phyloP scores from a whole-genome alignment of 2,329 filamentous ascomycete genomes.

The Colletotrichum orchidophilum region DNA sequence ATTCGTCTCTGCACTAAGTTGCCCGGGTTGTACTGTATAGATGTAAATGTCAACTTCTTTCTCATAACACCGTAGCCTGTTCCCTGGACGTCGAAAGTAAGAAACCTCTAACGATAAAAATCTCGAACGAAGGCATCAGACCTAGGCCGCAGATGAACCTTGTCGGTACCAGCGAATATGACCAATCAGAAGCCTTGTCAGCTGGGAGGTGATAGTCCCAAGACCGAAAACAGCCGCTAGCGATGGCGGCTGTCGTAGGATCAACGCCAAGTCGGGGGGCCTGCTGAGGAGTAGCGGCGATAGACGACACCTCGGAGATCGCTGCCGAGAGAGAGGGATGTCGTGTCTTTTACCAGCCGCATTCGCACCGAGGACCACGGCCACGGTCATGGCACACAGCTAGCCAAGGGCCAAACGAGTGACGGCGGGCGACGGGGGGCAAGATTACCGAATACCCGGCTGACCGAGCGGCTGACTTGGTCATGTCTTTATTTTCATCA shows the following conservation, averaged over 20 bases:
- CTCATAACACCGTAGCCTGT: too few species aligned
- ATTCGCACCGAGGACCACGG: background rate
- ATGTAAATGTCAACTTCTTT: too few species aligned
- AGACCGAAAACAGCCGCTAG: background rate
- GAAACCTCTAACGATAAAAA: background rate
- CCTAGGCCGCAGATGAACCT: background rate
- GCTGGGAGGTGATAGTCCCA: background rate
- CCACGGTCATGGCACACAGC: background rate
- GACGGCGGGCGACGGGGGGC: background rate
- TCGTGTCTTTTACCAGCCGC: background rate
- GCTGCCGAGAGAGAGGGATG: background rate
- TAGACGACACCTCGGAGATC: background rate
- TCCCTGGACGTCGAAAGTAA: background rate
- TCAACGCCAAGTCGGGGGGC: background rate
- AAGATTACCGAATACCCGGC: background rate
- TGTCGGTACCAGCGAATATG: background rate
- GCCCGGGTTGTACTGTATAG: too few species aligned
- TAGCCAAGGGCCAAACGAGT: background rate
- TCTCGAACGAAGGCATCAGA: background rate
- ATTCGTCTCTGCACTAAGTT: too few species aligned
- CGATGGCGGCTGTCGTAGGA: background rate
- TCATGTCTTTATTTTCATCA: background rate
- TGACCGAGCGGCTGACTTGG: background rate
- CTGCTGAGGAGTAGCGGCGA: background rate
- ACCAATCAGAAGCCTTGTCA: background rate